A percentile compares a stretch with the other conserved stretches of the same genome.
These are phyloP conservation scores for Kluyveromyces starmeri DNA, from an alignment of 805 yeast species.

Conservation along the genomic window DNA sequence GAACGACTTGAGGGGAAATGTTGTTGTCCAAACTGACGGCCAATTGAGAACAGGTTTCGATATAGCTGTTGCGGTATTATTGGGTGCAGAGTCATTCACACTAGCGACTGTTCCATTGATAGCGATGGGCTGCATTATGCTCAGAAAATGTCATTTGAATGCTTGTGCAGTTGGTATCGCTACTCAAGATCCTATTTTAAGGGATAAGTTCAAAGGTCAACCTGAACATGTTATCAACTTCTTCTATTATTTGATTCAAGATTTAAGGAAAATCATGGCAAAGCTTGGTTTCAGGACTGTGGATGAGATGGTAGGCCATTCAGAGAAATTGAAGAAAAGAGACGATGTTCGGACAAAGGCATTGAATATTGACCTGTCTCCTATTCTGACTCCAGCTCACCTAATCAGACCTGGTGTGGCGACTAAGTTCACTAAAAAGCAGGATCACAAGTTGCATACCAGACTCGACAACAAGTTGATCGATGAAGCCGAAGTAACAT, in stretches of 20 bases:
- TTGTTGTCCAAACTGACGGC: conserved; percentile 96
- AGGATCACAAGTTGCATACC: conserved; percentile 87
- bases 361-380: conserved; percentile 82
- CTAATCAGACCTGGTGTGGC: conserved; percentile 95
- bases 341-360: conserved; percentile 87
- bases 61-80: conserved; percentile 87
- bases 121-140: conserved; percentile 95
- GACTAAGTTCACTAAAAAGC: conserved; percentile 83
- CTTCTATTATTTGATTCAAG: conserved; percentile 90
- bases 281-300: conserved; percentile 88
- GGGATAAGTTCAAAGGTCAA: conserved; percentile 89
- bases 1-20: conserved; percentile 93
- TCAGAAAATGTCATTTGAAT: conserved; percentile 89
- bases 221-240: conserved; percentile 98
- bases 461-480: conserved; percentile 92
- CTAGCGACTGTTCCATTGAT: conserved; percentile 95
- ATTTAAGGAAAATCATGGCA: conserved; percentile 89
- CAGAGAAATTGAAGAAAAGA: conserved; percentile 80
- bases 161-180: conserved; percentile 99
- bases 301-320: conserved; percentile 97
- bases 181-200: conserved; percentile 90
- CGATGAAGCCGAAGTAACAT: conserved; percentile 92
- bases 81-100: conserved; percentile 99
- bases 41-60: conserved; percentile 96
- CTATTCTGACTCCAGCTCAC: conserved; percentile 94